A percentile compares a stretch with the other conserved stretches of the same genome.
These are phyloP conservation scores for Linderniella brevidens DNA, from an alignment of 257 asterid species.

Conservation along the genomic window DNA sequence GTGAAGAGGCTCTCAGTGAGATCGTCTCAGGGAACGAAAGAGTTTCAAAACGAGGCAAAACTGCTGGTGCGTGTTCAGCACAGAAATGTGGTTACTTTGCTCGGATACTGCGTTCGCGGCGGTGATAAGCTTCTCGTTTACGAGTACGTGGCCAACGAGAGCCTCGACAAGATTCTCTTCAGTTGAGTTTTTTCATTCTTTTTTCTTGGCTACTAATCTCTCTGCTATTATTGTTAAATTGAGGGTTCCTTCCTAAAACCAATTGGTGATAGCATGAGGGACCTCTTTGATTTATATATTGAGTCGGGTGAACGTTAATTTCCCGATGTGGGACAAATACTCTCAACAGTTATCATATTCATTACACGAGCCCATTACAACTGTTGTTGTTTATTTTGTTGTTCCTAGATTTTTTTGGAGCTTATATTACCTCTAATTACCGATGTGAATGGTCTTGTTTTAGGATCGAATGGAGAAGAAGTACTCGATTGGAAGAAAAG, in stretches of 20 bases:
- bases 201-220: neutral
- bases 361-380: too few relatives aligned
- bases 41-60: slow-evolving; percentile 81
- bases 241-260: too few relatives aligned
- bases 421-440: slow-evolving; percentile 6
- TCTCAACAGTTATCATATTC: too few relatives aligned
- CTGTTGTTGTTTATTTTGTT: too few relatives aligned
- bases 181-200: slow-evolving; percentile 32
- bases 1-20: slow-evolving; percentile 74
- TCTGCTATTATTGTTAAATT: neutral
- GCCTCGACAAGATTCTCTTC: slow-evolving; percentile 88
- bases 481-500: slow-evolving; percentile 62
- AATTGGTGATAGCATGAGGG: too few relatives aligned
- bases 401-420: too few relatives aligned
- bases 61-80: slow-evolving; percentile 81
- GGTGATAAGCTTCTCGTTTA: slow-evolving; percentile 71
- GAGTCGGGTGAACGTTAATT: too few relatives aligned
- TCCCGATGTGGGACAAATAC: too few relatives aligned
- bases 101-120: slow-evolving; percentile 67
- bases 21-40: slow-evolving; percentile 69
- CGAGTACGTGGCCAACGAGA: slow-evolving; percentile 64
- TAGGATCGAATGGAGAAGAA: slow-evolving; percentile 40
- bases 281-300: too few relatives aligned
- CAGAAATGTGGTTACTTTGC: slow-evolving; percentile 74
- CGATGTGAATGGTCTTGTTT: slow-evolving; percentile 14